Evolutionary conservation across 163 green algal genomes (phyloP).

Genomic region (Coccomyxa subellipsoidea): DNA sequence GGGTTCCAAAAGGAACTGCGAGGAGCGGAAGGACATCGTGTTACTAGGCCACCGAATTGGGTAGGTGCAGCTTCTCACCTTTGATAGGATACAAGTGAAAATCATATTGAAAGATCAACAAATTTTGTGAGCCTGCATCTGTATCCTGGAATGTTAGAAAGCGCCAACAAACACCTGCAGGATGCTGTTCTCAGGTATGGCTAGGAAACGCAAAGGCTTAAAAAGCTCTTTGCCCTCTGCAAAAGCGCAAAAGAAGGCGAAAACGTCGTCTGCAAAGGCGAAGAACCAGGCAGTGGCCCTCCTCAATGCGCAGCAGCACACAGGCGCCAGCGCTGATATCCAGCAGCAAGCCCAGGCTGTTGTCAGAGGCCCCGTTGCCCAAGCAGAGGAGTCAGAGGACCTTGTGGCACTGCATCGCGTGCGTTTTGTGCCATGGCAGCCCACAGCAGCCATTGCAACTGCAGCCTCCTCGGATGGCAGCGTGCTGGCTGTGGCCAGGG

Average conservation of each 20-base stretch:
- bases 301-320: background rate
- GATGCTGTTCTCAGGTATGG: background rate
- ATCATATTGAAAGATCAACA: too few relatives aligned
- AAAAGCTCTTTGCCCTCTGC: background rate
- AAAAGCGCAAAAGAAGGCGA: background rate
- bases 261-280: background rate
- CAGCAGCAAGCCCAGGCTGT: background rate
- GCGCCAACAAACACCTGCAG: too few relatives aligned
- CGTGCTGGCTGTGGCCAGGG: conserved; percentile 67
- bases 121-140: too few relatives aligned
- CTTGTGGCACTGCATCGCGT: conserved; percentile 66
- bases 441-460: conserved; percentile 66
- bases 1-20: too few relatives aligned
- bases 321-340: background rate
- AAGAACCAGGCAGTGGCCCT: background rate
- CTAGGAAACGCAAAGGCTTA: background rate
- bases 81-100: too few relatives aligned
- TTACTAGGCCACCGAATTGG: too few relatives aligned
- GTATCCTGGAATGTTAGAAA: too few relatives aligned
- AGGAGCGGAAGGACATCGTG: too few relatives aligned
- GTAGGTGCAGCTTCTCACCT: too few relatives aligned
- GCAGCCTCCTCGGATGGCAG: conserved; percentile 65
- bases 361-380: background rate
- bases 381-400: background rate
- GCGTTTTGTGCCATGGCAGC: conserved; percentile 75